Percentiles rank a stretch among this genome's conserved stretches.
Conservation (phyloP, 352 stramenopile species). For the Pythium folliculosum region DNA sequence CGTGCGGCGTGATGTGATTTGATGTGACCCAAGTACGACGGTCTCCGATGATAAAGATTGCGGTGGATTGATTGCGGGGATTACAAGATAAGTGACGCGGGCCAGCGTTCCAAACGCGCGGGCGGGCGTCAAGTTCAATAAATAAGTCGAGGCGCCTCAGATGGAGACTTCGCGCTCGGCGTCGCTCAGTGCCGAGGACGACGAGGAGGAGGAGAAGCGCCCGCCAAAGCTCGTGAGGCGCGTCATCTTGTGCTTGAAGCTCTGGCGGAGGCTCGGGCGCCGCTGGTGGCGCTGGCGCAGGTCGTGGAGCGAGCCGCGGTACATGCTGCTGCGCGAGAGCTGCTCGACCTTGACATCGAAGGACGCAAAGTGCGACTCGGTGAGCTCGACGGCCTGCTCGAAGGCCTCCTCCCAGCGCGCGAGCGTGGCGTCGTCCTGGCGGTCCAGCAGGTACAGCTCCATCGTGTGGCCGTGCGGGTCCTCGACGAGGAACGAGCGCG, state of each 20-base stretch:
- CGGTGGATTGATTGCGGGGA: too few species aligned
- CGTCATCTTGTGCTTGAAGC: conserved; percentile 44
- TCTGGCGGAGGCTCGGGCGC: conserved; percentile 34
- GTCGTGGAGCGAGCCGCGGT: conserved; percentile 48
- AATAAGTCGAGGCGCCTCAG: conserved; percentile 14
- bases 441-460: conserved; percentile 49
- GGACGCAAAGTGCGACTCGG: conserved; percentile 56
- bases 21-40: too few species aligned
- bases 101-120: conserved; percentile 12
- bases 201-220: conserved; percentile 12
- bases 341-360: conserved; percentile 68
- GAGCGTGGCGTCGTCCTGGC: conserved; percentile 34
- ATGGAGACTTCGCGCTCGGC: conserved; percentile 19
- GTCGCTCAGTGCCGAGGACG: neutral
- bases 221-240: conserved; percentile 33
- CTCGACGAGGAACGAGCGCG: conserved; percentile 37
- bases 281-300: conserved; percentile 33
- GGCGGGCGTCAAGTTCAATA: conserved; percentile 15
- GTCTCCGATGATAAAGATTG: too few species aligned
- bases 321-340: conserved; percentile 62
- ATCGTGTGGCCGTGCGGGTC: conserved; percentile 42
- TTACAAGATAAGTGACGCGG: neutral
- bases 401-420: conserved; percentile 50
- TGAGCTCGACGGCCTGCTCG: conserved; percentile 59
- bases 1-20: neutral